Evolutionary conservation across 2,329 filamentous ascomycete genomes (phyloP).

Genomic region (Fusarium kyushuense): DNA sequence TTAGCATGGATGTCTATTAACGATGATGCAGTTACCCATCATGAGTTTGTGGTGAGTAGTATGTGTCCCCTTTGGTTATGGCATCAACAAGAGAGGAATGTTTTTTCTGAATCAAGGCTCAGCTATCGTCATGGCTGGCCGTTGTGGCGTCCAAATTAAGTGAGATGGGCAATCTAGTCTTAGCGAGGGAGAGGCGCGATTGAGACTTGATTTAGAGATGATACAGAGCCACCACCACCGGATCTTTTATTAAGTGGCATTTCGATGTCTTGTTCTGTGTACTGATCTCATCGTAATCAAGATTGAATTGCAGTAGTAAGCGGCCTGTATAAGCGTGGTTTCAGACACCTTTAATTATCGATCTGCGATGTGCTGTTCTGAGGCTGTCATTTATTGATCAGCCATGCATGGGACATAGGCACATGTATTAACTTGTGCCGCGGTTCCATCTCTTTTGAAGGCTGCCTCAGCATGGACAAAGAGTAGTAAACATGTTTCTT

Average conservation of each 20-base stretch:
- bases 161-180: slow-evolving; percentile 25
- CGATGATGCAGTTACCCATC: slow-evolving; percentile 20
- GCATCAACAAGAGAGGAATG: slow-evolving; percentile 28
- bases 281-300: slow-evolving; percentile 30
- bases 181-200: slow-evolving; percentile 12
- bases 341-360: slow-evolving; percentile 32
- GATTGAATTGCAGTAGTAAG: neutral
- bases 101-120: slow-evolving; percentile 13
- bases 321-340: slow-evolving; percentile 29
- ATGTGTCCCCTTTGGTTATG: neutral
- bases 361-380: neutral
- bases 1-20: neutral
- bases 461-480: neutral
- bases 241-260: slow-evolving; percentile 20
- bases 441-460: neutral
- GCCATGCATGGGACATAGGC: neutral
- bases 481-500: neutral
- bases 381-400: neutral
- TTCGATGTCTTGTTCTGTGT: slow-evolving; percentile 7
- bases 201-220: slow-evolving; percentile 6
- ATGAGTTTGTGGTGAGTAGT: neutral
- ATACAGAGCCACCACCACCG: slow-evolving; percentile 25
- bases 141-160: slow-evolving; percentile 32
- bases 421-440: neutral
- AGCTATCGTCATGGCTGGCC: slow-evolving; percentile 22